Percentiles rank a stretch among this genome's conserved stretches.
Evolutionary conservation across 768 basidiomycete genomes (phyloP).

Genomic region (Suillus cothurnatus): DNA sequence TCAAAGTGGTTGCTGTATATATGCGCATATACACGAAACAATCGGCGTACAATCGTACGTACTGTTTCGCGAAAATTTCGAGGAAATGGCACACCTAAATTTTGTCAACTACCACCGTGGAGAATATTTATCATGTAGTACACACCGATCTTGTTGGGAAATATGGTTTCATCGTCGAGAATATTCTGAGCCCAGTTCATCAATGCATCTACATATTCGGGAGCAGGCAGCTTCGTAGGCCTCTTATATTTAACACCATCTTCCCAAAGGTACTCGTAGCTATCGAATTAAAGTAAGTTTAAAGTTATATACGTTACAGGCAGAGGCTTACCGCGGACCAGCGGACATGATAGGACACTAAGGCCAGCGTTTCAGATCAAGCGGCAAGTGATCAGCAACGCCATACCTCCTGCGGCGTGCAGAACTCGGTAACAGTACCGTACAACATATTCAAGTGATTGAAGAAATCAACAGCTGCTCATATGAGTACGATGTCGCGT

Average conservation of each 20-base stretch:
- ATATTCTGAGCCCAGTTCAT: conserved; percentile 98
- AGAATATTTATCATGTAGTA: neutral
- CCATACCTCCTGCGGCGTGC: conserved; percentile 86
- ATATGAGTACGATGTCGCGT: conserved; percentile 3
- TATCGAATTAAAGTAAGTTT: conserved; percentile 32
- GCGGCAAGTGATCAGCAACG: conserved; percentile 2
- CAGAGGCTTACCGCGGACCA: conserved; percentile 72
- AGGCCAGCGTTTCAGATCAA: conserved; percentile 13
- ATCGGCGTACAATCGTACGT: conserved; percentile 85
- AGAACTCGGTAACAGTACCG: conserved; percentile 97
- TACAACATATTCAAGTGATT: conserved; percentile 99
- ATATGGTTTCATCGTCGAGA: conserved; percentile 88
- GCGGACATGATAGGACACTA: conserved; percentile 98
- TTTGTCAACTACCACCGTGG: conserved; percentile 9
- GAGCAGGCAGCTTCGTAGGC: conserved; percentile 92
- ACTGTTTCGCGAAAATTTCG: conserved; percentile 88
- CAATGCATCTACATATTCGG: conserved; percentile 94
- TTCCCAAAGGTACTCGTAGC: conserved; percentile 96
- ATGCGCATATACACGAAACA: conserved; percentile 98
- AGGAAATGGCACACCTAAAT: conserved; percentile 85
- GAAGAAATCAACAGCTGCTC: conserved; percentile 95
- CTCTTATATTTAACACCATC: conserved; percentile 85
- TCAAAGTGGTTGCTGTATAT: conserved; percentile 99
- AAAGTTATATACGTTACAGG: neutral
- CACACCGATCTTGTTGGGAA: conserved; percentile 93